A percentile compares a stretch with the other conserved stretches of the same genome.
Evolutionary conservation across 2,329 filamentous ascomycete genomes (phyloP).

Genomic region (Stromatinia cepivora): DNA sequence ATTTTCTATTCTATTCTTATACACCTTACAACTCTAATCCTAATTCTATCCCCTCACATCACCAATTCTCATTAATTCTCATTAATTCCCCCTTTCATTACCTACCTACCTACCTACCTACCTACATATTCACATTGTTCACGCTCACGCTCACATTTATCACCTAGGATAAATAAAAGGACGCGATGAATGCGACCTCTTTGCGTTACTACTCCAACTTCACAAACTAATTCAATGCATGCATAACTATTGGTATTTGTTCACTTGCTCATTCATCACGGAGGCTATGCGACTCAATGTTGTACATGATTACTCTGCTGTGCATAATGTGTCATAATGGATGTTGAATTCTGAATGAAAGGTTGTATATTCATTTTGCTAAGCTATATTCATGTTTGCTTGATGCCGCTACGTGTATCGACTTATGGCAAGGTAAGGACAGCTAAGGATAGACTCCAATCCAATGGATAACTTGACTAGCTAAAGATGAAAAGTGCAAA

Average conservation of each 20-base stretch:
- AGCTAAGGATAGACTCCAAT: background rate
- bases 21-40: background rate
- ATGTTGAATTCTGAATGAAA: background rate
- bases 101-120: too few relatives aligned
- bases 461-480: background rate
- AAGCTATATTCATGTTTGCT: background rate
- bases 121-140: too few relatives aligned
- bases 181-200: slow-evolving; percentile 9
- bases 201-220: background rate
- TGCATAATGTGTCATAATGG: slow-evolving; percentile 21
- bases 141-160: background rate
- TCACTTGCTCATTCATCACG: background rate
- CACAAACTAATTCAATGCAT: background rate
- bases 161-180: background rate
- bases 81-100: too few relatives aligned
- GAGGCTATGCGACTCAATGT: background rate
- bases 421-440: background rate
- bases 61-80: too few relatives aligned
- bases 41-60: too few relatives aligned
- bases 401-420: background rate
- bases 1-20: background rate
- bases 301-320: background rate
- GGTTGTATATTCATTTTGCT: slow-evolving; percentile 1
- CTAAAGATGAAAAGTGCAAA: slow-evolving; percentile 10
- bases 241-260: slow-evolving; percentile 14